Percentiles rank a stretch among this genome's conserved stretches.
Evolutionary conservation across 169 alveolate species (phyloP).

Genomic region (Eimeria falciformis): DNA sequence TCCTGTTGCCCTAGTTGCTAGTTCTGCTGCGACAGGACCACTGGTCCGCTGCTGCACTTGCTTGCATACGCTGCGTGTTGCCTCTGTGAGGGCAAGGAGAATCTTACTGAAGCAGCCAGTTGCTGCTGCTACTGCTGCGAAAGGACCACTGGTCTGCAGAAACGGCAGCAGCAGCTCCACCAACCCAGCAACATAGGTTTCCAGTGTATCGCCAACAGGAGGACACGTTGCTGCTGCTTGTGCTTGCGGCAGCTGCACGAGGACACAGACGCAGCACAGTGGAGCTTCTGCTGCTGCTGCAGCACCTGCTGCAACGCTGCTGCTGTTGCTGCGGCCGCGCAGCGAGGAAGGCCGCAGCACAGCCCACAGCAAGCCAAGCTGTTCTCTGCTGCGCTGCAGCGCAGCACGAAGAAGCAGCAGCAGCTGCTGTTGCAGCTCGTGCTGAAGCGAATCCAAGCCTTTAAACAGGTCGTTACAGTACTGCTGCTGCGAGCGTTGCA

Average conservation of each 20-base stretch:
- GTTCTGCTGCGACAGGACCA: not conserved
- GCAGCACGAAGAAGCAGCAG: constrained; percentile 51
- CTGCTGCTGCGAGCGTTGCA: constrained; percentile 20
- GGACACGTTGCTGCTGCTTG: not conserved
- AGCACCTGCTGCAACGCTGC: constrained; percentile 47
- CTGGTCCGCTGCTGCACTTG: not conserved
- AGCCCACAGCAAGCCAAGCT: not conserved
- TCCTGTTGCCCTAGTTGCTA: not conserved
- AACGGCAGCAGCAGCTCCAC: constrained; percentile 40
- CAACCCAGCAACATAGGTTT: constrained; percentile 8
- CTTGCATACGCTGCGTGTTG: constrained; percentile 46
- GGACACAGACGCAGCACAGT: constrained; percentile 58
- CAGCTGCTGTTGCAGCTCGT: constrained; percentile 51
- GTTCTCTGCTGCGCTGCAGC: constrained; percentile 1
- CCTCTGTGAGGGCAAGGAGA: constrained; percentile 59
- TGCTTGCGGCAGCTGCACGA: constrained; percentile 50
- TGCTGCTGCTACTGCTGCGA: constrained; percentile 1
- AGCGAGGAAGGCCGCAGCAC: constrained; percentile 11
- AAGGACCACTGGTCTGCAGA: not conserved
- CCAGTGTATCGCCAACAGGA: not conserved
- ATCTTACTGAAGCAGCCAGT: constrained; percentile 58
- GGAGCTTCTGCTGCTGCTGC: constrained; percentile 68
- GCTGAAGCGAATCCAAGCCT: too few species aligned
- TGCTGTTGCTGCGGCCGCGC: constrained; percentile 8
- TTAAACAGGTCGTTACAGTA: not conserved